These are phyloP conservation scores for Fistulifera pelliculosa DNA, from an alignment of 108 stramenopile genomes.

Conservation along the genomic window DNA sequence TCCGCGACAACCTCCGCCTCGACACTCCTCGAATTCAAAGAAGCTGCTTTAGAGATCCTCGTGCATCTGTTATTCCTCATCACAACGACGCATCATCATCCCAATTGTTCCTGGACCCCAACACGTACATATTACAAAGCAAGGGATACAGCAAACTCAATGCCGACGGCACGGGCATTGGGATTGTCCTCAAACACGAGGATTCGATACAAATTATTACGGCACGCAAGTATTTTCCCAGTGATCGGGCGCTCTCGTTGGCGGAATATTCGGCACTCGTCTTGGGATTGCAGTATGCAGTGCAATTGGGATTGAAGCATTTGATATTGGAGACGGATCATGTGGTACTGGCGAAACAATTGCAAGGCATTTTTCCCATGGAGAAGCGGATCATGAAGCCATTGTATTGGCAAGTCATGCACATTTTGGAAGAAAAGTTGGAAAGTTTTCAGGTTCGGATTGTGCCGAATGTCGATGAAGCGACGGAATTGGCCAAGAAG, in stretches of 20 bases:
- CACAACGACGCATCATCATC: too few species aligned
- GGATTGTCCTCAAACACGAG: slow-evolving; percentile 4
- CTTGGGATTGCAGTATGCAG: not conserved
- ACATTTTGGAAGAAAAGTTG: slow-evolving; percentile 13
- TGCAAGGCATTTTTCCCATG: slow-evolving; percentile 2
- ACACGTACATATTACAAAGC: slow-evolving; percentile 1
- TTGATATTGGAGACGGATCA: slow-evolving; percentile 3
- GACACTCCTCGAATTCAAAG: too few species aligned
- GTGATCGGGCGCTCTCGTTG: slow-evolving; percentile 9
- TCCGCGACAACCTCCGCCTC: too few species aligned
- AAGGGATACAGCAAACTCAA: not conserved
- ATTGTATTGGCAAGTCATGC: slow-evolving; percentile 2
- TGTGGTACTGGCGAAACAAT: not conserved
- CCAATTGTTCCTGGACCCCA: too few species aligned
- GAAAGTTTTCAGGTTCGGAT: slow-evolving; percentile 43
- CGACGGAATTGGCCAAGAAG: slow-evolving; percentile 67
- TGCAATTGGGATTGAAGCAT: not conserved
- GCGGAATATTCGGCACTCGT: slow-evolving; percentile 11
- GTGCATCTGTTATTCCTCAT: too few species aligned
- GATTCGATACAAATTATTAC: not conserved
- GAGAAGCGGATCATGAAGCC: not conserved
- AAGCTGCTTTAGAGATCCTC: too few species aligned
- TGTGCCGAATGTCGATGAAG: slow-evolving; percentile 58
- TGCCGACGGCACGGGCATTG: slow-evolving; percentile 5
- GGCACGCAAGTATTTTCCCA: slow-evolving; percentile 1